A percentile compares a stretch with the other conserved stretches of the same genome.
phyloP scores from a whole-genome alignment of 169 alveolate species.

The Plasmodium billcollinsi region DNA sequence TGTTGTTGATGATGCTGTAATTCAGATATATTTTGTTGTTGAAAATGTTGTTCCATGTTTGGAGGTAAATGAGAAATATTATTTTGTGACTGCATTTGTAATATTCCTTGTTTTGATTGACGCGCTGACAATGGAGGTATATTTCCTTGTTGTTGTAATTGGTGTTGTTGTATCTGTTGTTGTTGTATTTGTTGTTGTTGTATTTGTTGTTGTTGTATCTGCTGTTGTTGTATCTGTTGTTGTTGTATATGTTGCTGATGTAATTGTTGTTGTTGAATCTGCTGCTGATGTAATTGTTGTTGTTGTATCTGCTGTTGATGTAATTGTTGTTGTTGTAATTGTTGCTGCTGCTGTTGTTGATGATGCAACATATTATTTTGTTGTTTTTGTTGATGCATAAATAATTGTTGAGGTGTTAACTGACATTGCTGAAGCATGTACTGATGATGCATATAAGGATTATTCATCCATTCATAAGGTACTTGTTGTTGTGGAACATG shows the following conservation, averaged over 20 bases:
- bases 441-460: conserved; percentile 68
- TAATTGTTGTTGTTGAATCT: conserved; percentile 22
- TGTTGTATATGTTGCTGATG: conserved; percentile 9
- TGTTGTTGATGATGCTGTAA: not conserved
- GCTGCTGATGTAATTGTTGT: conserved; percentile 17
- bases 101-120: conserved; percentile 3
- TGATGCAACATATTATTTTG: conserved; percentile 1
- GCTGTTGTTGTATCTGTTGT: not conserved
- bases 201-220: conserved; percentile 19
- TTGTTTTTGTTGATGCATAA: conserved; percentile 31
- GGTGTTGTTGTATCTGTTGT: conserved; percentile 4
- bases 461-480: conserved; percentile 49
- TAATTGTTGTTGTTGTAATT: not conserved
- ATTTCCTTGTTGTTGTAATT: conserved; percentile 15
- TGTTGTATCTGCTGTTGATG: conserved; percentile 12
- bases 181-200: conserved; percentile 6
- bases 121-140: conserved; percentile 20
- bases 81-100: conserved; percentile 6
- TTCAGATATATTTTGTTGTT: not conserved
- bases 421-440: conserved; percentile 61
- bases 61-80: conserved; percentile 26
- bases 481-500: conserved; percentile 33
- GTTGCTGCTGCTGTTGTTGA: conserved; percentile 15
- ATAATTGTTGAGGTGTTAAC: conserved; percentile 63
- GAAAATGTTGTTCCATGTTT: conserved; percentile 6